These are phyloP conservation scores for Daedalea quercina DNA, from an alignment of 768 basidiomycete species.

Conservation along the genomic window DNA sequence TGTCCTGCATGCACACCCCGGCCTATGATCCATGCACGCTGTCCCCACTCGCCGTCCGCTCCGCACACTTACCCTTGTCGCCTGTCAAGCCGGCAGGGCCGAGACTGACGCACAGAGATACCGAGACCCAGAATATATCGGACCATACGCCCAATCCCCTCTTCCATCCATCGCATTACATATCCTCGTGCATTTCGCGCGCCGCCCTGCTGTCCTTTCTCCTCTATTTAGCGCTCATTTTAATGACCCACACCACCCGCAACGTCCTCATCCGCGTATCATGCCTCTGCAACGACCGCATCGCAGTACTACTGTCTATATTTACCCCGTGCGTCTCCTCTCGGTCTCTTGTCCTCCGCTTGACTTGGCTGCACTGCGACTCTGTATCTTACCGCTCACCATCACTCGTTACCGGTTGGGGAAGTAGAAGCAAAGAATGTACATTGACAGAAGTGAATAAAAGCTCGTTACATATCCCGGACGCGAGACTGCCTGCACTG, in stretches of 20 bases:
- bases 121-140: slow-evolving; percentile 7
- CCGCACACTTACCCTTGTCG: slow-evolving; percentile 4
- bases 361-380: slow-evolving; percentile 2
- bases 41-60: slow-evolving; percentile 1
- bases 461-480: background rate
- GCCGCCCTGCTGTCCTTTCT: background rate
- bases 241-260: background rate
- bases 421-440: slow-evolving; percentile 8
- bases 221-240: background rate
- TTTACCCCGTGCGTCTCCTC: slow-evolving; percentile 5
- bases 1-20: background rate
- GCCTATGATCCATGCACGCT: background rate
- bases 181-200: background rate
- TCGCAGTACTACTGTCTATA: slow-evolving; percentile 9
- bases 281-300: background rate
- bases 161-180: background rate
- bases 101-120: slow-evolving; percentile 13
- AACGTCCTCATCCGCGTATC: background rate
- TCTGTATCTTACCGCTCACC: slow-evolving; percentile 5
- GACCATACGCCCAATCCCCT: too few relatives aligned
- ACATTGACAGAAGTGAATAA: slow-evolving; percentile 2
- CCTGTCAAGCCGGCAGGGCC: slow-evolving; percentile 7
- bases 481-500: background rate
- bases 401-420: slow-evolving; percentile 2
- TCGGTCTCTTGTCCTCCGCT: slow-evolving; percentile 2